A percentile compares a stretch with the other conserved stretches of the same genome.
phyloP scores from a whole-genome alignment of 805 yeast species.

The Teunomyces pallodes region DNA sequence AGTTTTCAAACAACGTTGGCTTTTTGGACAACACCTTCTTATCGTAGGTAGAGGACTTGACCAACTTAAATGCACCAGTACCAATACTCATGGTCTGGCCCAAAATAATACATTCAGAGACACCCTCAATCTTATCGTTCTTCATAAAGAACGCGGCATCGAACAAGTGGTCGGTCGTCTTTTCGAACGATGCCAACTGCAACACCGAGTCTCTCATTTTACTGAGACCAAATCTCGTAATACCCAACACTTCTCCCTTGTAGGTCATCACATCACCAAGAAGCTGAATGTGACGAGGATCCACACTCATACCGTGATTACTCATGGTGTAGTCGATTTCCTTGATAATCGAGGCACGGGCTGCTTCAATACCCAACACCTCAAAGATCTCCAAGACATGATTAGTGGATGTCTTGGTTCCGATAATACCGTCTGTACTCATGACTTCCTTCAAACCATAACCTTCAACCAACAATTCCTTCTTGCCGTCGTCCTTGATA shows the following conservation, averaged over 20 bases:
- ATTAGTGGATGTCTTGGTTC: constrained; percentile 82
- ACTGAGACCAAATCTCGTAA: constrained; percentile 95
- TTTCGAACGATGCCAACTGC: constrained; percentile 95
- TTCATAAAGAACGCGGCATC: constrained; percentile 99
- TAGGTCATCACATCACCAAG: constrained; percentile 98
- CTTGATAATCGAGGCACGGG: constrained; percentile 84
- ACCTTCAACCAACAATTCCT: constrained; percentile 95
- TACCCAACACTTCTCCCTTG: constrained; percentile 97
- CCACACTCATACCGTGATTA: constrained; percentile 99
- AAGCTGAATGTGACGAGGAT: constrained; percentile 97
- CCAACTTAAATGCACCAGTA: constrained; percentile 92
- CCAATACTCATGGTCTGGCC: constrained; percentile 98
- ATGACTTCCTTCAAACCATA: constrained; percentile 94
- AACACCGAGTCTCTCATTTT: constrained; percentile 98
- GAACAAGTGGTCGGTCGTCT: constrained; percentile 96
- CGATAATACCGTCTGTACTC: constrained; percentile 96
- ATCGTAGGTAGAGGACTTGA: constrained; percentile 51
- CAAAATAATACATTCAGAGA: constrained; percentile 92
- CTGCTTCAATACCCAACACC: constrained; percentile 97
- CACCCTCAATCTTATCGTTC: constrained; percentile 94
- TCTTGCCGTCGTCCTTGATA: constrained; percentile 78
- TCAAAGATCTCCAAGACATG: constrained; percentile 86
- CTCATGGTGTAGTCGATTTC: constrained; percentile 98
- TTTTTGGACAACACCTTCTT: constrained; percentile 41
- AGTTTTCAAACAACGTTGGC: constrained; percentile 47